Conservation (phyloP, 1,139 yeast genomes). For the Yamadazyma sp. region DNA sequence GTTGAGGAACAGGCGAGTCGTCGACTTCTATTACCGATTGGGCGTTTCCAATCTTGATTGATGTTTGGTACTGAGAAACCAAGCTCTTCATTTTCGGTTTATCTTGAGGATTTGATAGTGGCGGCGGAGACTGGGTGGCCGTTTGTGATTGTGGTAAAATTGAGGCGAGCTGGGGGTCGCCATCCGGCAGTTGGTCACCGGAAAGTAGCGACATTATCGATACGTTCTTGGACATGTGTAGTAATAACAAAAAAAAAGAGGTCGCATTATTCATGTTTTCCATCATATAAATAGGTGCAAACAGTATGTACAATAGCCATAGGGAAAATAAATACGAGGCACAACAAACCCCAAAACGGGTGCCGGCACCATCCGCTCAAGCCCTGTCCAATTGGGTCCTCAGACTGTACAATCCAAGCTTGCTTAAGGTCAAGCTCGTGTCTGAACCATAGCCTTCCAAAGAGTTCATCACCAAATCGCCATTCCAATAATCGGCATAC, state of each 20-base stretch:
- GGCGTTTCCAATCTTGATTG: constrained; percentile 18
- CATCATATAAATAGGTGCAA: too few relatives aligned
- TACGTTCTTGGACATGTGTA: constrained; percentile 19
- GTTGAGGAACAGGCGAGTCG: constrained; percentile 14
- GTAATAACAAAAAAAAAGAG: background rate
- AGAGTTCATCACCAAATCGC: constrained; percentile 77
- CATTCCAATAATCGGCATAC: constrained; percentile 96
- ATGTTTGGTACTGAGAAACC: constrained; percentile 26
- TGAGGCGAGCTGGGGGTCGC: background rate
- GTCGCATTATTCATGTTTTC: background rate
- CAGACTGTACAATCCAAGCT: constrained; percentile 69
- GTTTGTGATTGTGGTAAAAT: background rate
- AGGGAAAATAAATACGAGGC: background rate
- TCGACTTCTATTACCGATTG: constrained; percentile 17
- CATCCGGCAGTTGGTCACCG: constrained; percentile 6
- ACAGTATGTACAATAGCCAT: too few relatives aligned
- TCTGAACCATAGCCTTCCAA: constrained; percentile 92
- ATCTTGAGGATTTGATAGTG: too few relatives aligned
- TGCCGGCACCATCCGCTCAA: too few relatives aligned
- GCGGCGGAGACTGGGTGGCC: too few relatives aligned
- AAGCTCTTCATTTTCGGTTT: constrained; percentile 6
- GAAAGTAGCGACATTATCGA: constrained; percentile 27
- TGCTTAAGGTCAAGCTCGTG: constrained; percentile 74
- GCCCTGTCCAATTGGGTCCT: constrained; percentile 75
- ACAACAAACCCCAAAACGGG: too few relatives aligned